These are phyloP conservation scores for Pseudocercospora eumusae DNA, from an alignment of 2,329 filamentous ascomycete species.

Conservation along the genomic window DNA sequence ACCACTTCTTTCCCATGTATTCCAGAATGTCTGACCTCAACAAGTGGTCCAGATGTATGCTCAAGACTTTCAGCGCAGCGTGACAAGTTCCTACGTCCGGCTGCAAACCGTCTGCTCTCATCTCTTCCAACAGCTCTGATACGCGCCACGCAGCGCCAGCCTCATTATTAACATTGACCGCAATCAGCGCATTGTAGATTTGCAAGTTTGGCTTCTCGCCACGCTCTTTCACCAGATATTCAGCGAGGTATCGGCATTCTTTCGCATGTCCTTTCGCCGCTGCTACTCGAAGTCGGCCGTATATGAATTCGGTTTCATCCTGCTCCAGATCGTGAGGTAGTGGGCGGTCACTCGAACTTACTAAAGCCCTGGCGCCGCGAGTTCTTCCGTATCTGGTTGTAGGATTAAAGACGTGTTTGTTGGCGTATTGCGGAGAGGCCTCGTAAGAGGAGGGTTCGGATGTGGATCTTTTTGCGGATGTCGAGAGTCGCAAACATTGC, in stretches of 20 bases:
- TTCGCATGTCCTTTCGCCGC: conserved; percentile 44
- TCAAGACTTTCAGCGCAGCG: conserved; percentile 70
- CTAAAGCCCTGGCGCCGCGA: not conserved
- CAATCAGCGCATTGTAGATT: conserved; percentile 74
- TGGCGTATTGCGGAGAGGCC: conserved; percentile 14
- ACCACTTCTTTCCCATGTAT: conserved; percentile 74
- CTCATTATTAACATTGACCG: conserved; percentile 64
- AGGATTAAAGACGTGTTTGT: conserved; percentile 1
- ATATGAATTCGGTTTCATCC: conserved; percentile 42
- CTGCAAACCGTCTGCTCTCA: conserved; percentile 63
- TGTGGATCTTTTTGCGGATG: conserved; percentile 3
- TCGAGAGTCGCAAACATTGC: conserved; percentile 26
- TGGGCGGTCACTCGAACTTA: not conserved
- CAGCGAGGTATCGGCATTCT: conserved; percentile 52
- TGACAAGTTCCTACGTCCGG: conserved; percentile 70
- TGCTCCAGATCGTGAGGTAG: conserved; percentile 12
- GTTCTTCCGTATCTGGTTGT: not conserved
- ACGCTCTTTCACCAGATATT: conserved; percentile 60
- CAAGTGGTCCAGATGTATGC: conserved; percentile 83
- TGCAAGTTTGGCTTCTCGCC: conserved; percentile 57
- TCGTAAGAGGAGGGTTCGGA: conserved; percentile 1
- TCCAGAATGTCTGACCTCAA: conserved; percentile 70
- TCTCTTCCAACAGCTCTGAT: conserved; percentile 67
- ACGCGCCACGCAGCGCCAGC: conserved; percentile 69
- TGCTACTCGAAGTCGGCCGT: conserved; percentile 52